A percentile compares a stretch with the other conserved stretches of the same genome.
These are phyloP conservation scores for Mortierella sp. DNA, from an alignment of 371 early-diverging fungal genomes.

Conservation along the genomic window DNA sequence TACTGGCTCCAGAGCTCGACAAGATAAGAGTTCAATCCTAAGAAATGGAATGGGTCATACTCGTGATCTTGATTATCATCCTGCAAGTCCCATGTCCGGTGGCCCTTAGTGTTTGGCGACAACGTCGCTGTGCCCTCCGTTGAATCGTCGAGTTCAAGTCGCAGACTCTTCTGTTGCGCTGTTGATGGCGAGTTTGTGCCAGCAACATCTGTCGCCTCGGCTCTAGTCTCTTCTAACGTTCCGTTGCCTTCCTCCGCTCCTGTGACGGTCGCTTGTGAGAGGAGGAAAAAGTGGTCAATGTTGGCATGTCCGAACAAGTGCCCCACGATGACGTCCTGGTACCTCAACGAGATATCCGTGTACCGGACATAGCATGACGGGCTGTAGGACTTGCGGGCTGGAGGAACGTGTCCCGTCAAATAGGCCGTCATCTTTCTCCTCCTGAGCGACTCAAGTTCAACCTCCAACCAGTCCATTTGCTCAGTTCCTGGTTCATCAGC, in stretches of 20 bases:
- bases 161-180: slow-evolving; percentile 34
- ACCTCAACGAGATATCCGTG: slow-evolving; percentile 64
- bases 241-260: neutral
- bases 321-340: slow-evolving; percentile 73
- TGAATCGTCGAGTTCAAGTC: too few relatives aligned
- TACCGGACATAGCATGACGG: slow-evolving; percentile 71
- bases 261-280: slow-evolving; percentile 41
- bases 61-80: slow-evolving; percentile 20
- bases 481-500: slow-evolving; percentile 67
- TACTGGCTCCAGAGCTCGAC: slow-evolving; percentile 55
- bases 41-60: slow-evolving; percentile 20
- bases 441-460: slow-evolving; percentile 59
- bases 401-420: slow-evolving; percentile 84
- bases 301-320: slow-evolving; percentile 88
- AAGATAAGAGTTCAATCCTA: slow-evolving; percentile 43
- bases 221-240: neutral
- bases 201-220: neutral
- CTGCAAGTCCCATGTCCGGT: neutral
- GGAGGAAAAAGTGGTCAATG: slow-evolving; percentile 75
- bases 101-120: neutral
- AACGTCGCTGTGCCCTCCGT: too few relatives aligned
- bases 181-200: neutral
- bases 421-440: slow-evolving; percentile 59
- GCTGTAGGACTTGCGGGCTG: slow-evolving; percentile 73
- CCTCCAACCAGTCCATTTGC: slow-evolving; percentile 78